Conservation (phyloP, 805 yeast genomes). For the Teunomyces aglyptinius region DNA sequence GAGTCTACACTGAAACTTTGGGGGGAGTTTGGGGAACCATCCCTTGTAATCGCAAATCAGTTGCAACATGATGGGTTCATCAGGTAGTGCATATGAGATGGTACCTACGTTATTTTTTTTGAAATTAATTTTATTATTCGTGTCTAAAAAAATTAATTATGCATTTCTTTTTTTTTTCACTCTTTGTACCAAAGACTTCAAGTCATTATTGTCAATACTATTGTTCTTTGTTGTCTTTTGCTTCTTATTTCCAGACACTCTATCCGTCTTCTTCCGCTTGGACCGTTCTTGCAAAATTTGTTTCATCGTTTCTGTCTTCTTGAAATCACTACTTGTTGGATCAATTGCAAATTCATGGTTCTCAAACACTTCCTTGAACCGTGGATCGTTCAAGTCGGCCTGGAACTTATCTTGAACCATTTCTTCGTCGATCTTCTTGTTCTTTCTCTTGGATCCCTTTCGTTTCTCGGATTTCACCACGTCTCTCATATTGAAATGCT, state of each 20-base stretch:
- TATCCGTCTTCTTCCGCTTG: slow-evolving; percentile 37
- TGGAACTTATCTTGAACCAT: slow-evolving; percentile 50
- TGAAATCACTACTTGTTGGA: slow-evolving; percentile 87
- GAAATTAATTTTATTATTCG: background rate
- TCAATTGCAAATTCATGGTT: slow-evolving; percentile 92
- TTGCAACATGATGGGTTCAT: too few species aligned
- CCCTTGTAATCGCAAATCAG: too few species aligned
- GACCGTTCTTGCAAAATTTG: slow-evolving; percentile 74
- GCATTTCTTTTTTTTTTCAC: slow-evolving; percentile 33
- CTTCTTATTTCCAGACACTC: slow-evolving; percentile 11
- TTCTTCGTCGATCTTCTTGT: slow-evolving; percentile 52
- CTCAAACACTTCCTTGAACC: slow-evolving; percentile 82
- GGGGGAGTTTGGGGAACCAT: too few species aligned
- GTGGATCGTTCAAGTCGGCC: slow-evolving; percentile 75
- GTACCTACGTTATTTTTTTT: background rate
- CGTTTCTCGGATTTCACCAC: slow-evolving; percentile 71
- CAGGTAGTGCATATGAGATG: too few species aligned
- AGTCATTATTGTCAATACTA: slow-evolving; percentile 6
- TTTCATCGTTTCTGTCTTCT: slow-evolving; percentile 84
- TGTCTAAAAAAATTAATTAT: background rate
- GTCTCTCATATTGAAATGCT: slow-evolving; percentile 79
- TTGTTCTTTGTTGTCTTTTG: slow-evolving; percentile 11
- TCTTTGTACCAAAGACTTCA: slow-evolving; percentile 46
- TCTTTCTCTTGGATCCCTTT: slow-evolving; percentile 49
- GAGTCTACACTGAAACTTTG: too few species aligned